Evolutionary conservation across 768 basidiomycete genomes (phyloP).

Genomic region (Crassisporium funariophilum): DNA sequence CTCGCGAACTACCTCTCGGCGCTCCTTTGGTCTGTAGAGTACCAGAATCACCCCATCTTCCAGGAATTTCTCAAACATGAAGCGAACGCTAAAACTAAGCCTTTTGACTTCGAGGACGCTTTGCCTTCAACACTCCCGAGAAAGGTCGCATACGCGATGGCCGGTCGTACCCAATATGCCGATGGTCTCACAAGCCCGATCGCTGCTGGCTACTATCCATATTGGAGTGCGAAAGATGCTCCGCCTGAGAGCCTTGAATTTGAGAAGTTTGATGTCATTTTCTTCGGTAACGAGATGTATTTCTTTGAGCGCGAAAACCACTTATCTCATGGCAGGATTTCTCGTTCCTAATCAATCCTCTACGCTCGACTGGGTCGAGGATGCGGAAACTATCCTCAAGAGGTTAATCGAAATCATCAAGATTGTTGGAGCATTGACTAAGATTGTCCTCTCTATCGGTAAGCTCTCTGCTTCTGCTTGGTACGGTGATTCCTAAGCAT

Average conservation of each 20-base stretch:
- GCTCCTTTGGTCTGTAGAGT: slow-evolving; percentile 35
- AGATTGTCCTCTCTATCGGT: slow-evolving; percentile 68
- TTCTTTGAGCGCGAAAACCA: too few species aligned
- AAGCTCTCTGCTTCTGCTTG: slow-evolving; percentile 33
- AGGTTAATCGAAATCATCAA: slow-evolving; percentile 58
- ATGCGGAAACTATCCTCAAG: slow-evolving; percentile 51
- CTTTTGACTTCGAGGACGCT: slow-evolving; percentile 44
- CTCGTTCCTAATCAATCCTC: slow-evolving; percentile 60
- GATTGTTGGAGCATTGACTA: slow-evolving; percentile 54
- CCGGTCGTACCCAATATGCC: too few species aligned
- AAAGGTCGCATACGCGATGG: slow-evolving; percentile 28
- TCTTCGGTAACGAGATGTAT: slow-evolving; percentile 48
- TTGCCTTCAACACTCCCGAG: slow-evolving; percentile 47
- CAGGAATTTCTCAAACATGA: slow-evolving; percentile 34
- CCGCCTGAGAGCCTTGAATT: slow-evolving; percentile 65
- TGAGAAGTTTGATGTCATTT: slow-evolving; percentile 64
- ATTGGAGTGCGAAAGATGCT: slow-evolving; percentile 49
- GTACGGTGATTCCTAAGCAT: background rate
- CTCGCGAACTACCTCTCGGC: slow-evolving; percentile 41
- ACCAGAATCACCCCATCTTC: slow-evolving; percentile 31
- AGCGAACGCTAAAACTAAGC: slow-evolving; percentile 12
- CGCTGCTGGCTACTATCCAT: slow-evolving; percentile 52
- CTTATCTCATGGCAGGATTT: slow-evolving; percentile 46
- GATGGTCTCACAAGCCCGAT: slow-evolving; percentile 30
- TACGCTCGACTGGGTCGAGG: slow-evolving; percentile 51